A percentile compares a stretch with the other conserved stretches of the same genome.
Conservation (phyloP, 257 asterid species). For the Nicotiana obtusifolia region DNA sequence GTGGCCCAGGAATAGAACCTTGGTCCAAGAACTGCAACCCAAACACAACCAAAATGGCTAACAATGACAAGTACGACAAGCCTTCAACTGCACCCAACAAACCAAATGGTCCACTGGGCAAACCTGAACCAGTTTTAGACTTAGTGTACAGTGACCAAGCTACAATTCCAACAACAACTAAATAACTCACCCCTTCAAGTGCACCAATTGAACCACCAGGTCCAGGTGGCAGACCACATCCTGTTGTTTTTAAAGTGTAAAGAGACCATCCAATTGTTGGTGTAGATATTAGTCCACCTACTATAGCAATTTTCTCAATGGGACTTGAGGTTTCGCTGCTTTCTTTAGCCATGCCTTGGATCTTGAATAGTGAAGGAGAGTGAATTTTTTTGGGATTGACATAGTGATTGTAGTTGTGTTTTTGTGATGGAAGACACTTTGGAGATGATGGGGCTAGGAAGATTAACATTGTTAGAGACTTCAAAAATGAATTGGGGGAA, state of each 20-base stretch:
- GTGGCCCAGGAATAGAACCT: conserved; percentile 87
- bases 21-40: conserved; percentile 61
- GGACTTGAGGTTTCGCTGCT: conserved; percentile 28
- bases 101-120: conserved; percentile 84
- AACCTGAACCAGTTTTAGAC: conserved; percentile 75
- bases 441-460: conserved; percentile 14
- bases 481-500: background rate
- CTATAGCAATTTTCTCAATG: conserved; percentile 41
- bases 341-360: conserved; percentile 51
- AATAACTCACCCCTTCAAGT: conserved; percentile 86
- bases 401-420: background rate
- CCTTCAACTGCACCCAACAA: conserved; percentile 93
- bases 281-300: conserved; percentile 52
- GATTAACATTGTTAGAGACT: conserved; percentile 23
- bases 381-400: background rate
- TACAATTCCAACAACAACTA: conserved; percentile 64
- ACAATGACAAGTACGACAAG: conserved; percentile 57
- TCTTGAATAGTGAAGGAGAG: conserved; percentile 4
- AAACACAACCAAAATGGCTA: conserved; percentile 60
- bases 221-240: conserved; percentile 95
- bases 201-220: conserved; percentile 89
- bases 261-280: conserved; percentile 94
- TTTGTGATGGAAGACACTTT: conserved; percentile 4
- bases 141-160: conserved; percentile 86
- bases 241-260: conserved; percentile 76